These are phyloP conservation scores for Pichia cabralensis DNA, from an alignment of 805 yeast species.

Conservation along the genomic window DNA sequence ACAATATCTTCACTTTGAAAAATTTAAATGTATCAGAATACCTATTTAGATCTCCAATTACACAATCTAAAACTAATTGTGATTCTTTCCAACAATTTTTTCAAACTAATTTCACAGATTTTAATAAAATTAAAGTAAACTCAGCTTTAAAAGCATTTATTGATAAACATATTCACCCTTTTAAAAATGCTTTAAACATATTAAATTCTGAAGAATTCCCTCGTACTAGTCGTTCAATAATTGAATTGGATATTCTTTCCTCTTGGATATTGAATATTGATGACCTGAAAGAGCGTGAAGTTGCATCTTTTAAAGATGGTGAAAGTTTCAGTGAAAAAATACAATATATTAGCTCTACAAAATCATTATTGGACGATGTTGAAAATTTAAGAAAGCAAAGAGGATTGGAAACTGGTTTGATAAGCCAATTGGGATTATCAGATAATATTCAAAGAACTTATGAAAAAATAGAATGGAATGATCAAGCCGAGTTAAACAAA, in stretches of 20 bases:
- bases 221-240: slow-evolving; percentile 49
- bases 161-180: slow-evolving; percentile 11
- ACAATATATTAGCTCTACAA: slow-evolving; percentile 35
- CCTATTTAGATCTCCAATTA: slow-evolving; percentile 49
- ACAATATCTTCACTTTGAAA: slow-evolving; percentile 74
- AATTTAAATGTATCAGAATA: slow-evolving; percentile 47
- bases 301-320: slow-evolving; percentile 29
- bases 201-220: slow-evolving; percentile 26
- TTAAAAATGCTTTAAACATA: slow-evolving; percentile 17
- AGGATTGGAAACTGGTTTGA: slow-evolving; percentile 22
- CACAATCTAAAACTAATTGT: slow-evolving; percentile 3
- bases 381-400: slow-evolving; percentile 36
- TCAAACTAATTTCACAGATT: slow-evolving; percentile 15
- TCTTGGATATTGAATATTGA: slow-evolving; percentile 49
- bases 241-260: slow-evolving; percentile 67
- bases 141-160: slow-evolving; percentile 27
- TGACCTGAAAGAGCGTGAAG: slow-evolving; percentile 31
- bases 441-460: slow-evolving; percentile 20
- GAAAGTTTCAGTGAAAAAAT: slow-evolving; percentile 7
- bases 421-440: slow-evolving; percentile 19
- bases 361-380: slow-evolving; percentile 51
- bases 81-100: slow-evolving; percentile 15
- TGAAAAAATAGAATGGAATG: slow-evolving; percentile 30
- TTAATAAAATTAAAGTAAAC: slow-evolving; percentile 21
- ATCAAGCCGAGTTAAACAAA: slow-evolving; percentile 27